Evolutionary conservation across 2,329 filamentous ascomycete genomes (phyloP).

Genomic region (Zasmidium citrigriseum): DNA sequence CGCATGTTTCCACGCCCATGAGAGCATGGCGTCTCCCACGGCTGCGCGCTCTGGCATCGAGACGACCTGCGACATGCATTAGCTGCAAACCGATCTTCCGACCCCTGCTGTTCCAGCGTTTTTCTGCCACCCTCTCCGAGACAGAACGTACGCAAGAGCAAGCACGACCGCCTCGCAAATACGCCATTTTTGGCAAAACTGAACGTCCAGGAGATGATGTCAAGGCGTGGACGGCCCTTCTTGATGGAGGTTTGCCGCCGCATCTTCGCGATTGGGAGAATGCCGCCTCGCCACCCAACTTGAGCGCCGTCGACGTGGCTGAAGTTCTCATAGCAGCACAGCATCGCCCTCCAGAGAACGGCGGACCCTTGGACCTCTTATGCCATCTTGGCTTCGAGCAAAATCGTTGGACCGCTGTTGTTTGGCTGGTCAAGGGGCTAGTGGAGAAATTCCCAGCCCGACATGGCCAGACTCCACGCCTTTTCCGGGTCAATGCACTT

Average conservation of each 20-base stretch:
- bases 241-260: constrained; percentile 25
- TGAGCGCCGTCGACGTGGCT: constrained; percentile 25
- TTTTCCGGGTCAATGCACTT: constrained; percentile 8
- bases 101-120: not conserved
- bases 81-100: not conserved
- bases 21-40: not conserved
- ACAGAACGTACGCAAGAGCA: not conserved
- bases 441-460: constrained; percentile 34
- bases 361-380: constrained; percentile 39
- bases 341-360: not conserved
- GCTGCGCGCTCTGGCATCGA: not conserved
- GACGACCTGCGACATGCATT: not conserved
- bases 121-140: not conserved
- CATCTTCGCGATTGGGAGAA: constrained; percentile 17
- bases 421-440: constrained; percentile 49
- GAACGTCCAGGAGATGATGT: constrained; percentile 3
- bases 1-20: not conserved
- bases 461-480: not conserved
- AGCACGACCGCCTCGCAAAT: constrained; percentile 2
- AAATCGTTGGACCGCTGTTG: constrained; percentile 44
- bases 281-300: constrained; percentile 5
- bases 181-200: constrained; percentile 12
- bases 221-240: constrained; percentile 16
- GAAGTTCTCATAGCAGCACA: constrained; percentile 30
- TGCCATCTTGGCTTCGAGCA: constrained; percentile 41